These are phyloP conservation scores for Rhizophora mangle DNA, from an alignment of 345 rosid genomes.

Conservation along the genomic window DNA sequence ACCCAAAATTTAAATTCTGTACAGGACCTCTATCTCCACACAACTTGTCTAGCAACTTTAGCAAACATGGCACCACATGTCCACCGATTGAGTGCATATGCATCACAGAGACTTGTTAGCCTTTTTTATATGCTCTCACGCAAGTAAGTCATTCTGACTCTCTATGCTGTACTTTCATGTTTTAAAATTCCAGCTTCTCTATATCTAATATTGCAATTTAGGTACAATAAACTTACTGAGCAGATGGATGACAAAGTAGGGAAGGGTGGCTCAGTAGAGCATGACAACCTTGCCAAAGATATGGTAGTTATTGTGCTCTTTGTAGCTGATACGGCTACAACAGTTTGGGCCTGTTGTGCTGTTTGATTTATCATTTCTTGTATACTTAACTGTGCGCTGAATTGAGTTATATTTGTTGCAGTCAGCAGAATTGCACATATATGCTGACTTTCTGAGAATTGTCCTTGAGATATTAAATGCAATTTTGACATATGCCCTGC, in stretches of 20 bases:
- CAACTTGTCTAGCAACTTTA: conserved; percentile 92
- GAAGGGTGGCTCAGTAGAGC: conserved; percentile 47
- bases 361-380: not conserved
- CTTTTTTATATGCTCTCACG: conserved; percentile 95
- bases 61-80: conserved; percentile 99
- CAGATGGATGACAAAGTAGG: conserved; percentile 53
- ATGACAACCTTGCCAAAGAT: conserved; percentile 61
- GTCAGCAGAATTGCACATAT: conserved; percentile 93
- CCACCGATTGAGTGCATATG: conserved; percentile 92
- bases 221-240: conserved; percentile 88
- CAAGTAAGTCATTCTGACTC: conserved; percentile 50
- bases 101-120: conserved; percentile 95
- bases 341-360: not conserved
- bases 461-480: conserved; percentile 95
- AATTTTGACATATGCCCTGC: conserved; percentile 85
- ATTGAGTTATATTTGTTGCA: conserved; percentile 29
- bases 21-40: conserved; percentile 98
- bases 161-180: conserved; percentile 2
- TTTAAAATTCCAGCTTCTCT: not conserved
- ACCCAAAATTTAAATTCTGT: conserved; percentile 7
- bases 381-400: conserved; percentile 14
- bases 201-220: conserved; percentile 31
- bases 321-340: conserved; percentile 4
- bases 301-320: conserved; percentile 43
- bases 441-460: conserved; percentile 90